These are phyloP conservation scores for Leishmania guyanensis DNA, from an alignment of 208 protist genomes.

Conservation along the genomic window DNA sequence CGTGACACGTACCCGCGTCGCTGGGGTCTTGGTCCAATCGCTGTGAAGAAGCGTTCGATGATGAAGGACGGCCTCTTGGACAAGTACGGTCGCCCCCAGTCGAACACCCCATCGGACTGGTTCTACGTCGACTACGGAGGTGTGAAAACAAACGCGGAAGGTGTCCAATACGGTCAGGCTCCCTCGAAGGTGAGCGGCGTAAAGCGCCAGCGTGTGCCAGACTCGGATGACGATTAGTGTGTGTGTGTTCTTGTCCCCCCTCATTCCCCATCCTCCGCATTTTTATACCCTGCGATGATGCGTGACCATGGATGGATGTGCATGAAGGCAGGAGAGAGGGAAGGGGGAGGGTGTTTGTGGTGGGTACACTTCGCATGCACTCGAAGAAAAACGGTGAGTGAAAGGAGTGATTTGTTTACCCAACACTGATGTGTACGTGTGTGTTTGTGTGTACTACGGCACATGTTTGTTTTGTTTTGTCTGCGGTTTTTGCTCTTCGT, in stretches of 20 bases:
- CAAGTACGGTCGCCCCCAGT: conserved; percentile 98
- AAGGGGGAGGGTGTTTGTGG: neutral
- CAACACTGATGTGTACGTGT: neutral
- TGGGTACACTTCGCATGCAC: neutral
- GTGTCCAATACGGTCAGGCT: conserved; percentile 74
- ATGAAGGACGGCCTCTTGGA: conserved; percentile 98
- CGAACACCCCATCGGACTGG: conserved; percentile 97
- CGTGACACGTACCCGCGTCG: conserved; percentile 98
- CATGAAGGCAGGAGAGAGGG: neutral
- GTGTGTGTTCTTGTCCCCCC: neutral
- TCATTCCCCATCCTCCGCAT: neutral
- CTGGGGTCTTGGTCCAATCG: conserved; percentile 98
- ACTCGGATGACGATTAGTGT: conserved; percentile 51
- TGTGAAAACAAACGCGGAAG: conserved; percentile 86
- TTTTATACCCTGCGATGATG: neutral
- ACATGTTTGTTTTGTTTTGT: conserved; percentile 13
- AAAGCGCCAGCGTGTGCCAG: conserved; percentile 57
- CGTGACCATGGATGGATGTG: neutral
- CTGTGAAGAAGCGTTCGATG: conserved; percentile 97
- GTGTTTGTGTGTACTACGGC: neutral
- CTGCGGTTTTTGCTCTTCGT: conserved; percentile 11
- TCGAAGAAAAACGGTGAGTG: neutral
- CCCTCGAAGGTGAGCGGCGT: conserved; percentile 41
- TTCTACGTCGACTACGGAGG: conserved; percentile 95
- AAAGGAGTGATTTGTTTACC: neutral